These are phyloP conservation scores for Boechera divaricarpa DNA, from an alignment of 345 rosid genomes.

Conservation along the genomic window DNA sequence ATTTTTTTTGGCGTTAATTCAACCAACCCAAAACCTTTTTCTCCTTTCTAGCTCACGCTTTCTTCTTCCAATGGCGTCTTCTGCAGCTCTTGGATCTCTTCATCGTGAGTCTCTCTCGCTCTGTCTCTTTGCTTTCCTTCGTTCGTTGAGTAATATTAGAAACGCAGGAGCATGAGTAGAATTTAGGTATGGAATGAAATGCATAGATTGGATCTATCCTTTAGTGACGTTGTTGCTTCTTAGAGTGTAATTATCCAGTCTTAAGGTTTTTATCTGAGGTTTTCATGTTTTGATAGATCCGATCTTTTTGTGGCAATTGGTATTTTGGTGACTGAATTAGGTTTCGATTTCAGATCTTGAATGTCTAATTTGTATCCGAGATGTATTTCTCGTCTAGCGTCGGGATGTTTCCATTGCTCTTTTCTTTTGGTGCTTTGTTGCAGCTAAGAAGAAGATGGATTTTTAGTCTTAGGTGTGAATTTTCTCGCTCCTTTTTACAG, in stretches of 20 bases:
- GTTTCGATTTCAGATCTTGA: slow-evolving; percentile 28
- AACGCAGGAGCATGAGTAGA: neutral
- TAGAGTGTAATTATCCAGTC: slow-evolving; percentile 11
- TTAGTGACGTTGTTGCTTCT: slow-evolving; percentile 2
- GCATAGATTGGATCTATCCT: slow-evolving; percentile 2
- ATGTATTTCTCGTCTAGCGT: neutral
- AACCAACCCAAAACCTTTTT: neutral
- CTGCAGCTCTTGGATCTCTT: slow-evolving; percentile 67
- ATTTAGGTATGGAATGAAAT: neutral
- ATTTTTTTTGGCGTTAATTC: neutral
- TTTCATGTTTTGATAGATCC: slow-evolving; percentile 3
- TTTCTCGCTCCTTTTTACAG: slow-evolving; percentile 38
- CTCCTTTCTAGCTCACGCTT: slow-evolving; percentile 16
- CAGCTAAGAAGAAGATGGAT: slow-evolving; percentile 19
- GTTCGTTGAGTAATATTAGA: neutral
- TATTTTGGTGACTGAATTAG: neutral
- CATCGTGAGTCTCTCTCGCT: slow-evolving; percentile 51
- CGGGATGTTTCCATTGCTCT: neutral
- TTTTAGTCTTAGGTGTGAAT: neutral
- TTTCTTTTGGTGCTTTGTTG: neutral
- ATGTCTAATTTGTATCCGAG: slow-evolving; percentile 26
- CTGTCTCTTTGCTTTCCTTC: neutral
- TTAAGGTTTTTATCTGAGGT: neutral
- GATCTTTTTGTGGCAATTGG: neutral
- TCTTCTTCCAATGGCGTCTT: slow-evolving; percentile 68